Evolutionary conservation across 2,329 filamentous ascomycete genomes (phyloP), one percentile per base, ranked within the genome.

Genomic region (Ophiostoma angusticollis): DNA sequence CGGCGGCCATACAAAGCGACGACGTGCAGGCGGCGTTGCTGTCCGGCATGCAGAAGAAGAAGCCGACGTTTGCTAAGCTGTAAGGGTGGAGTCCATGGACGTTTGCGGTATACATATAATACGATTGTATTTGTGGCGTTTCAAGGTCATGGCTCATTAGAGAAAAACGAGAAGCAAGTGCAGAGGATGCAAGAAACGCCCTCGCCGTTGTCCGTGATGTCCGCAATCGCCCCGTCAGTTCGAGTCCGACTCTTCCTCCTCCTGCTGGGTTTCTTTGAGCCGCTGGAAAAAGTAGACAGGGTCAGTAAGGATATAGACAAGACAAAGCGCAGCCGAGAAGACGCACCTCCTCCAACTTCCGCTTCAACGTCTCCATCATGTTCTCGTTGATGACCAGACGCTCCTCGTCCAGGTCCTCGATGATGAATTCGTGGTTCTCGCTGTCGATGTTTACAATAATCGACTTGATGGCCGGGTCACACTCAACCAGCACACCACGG

Each of bases 401-500:
- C 54, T 81, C 72, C 43, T 87, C 82, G 58, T 87, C 82, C 2
- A 87, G 70, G 46, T 86, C 80, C 51, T 86, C 80, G 45, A 86
- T 81, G 53, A 89, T 38, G 56, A 76, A 84, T 47, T 79, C 75
- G 58, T 86, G 76, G 48, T 70, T 68, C 41, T 73, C 65, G 50
- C 65, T 72, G 58, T 89, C 79, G 49, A 89, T 82, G 52, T 78
- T 81, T 50, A 83, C 67, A 52, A 89, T 80, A 64, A 87, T 85
- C 46, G 83, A 81, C 60, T 86, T 87, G 68, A 89, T 86, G 31
- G 80, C 84, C n/a, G 83, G 79, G 55, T 89, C 83, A 60, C 80
- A 85, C 58, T 85, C 75, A 58, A 89, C 76, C 47, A 89, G 70
- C 21, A 84, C 78, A 45, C 82, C 46, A 23, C 46, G 42, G 34